These are phyloP conservation scores for Neofusicoccum kwambonambiense DNA, from an alignment of 2,329 filamentous ascomycete genomes.

Conservation along the genomic window DNA sequence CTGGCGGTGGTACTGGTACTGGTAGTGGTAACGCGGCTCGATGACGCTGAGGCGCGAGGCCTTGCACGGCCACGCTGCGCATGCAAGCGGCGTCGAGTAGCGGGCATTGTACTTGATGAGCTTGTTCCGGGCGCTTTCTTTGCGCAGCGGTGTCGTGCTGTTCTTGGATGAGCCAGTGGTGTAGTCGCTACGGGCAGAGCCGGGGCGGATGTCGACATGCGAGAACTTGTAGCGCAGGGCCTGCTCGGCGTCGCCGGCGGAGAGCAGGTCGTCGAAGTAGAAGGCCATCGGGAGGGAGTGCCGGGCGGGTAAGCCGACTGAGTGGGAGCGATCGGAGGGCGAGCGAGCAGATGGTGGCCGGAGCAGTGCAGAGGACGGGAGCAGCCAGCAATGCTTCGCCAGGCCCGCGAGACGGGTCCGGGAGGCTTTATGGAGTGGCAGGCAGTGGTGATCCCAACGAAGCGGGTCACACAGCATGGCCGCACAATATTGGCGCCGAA, in stretches of 20 bases:
- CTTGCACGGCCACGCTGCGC: slow-evolving; percentile 11
- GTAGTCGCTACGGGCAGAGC: not conserved
- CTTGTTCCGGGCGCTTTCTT: not conserved
- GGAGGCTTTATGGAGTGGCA: not conserved
- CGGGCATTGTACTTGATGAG: slow-evolving; percentile 10
- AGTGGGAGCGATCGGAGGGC: too few relatives aligned
- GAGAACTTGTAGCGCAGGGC: slow-evolving; percentile 10
- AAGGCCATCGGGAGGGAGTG: not conserved
- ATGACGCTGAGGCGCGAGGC: not conserved
- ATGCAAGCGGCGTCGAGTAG: slow-evolving; percentile 5
- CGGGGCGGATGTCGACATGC: not conserved
- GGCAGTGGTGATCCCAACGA: not conserved
- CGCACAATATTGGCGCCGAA: not conserved
- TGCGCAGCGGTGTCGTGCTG: not conserved
- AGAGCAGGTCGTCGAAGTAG: slow-evolving; percentile 16
- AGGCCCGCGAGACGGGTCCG: not conserved
- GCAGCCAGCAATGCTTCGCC: not conserved
- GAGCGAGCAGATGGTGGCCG: too few relatives aligned
- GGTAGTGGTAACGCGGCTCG: not conserved
- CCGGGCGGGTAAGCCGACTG: too few relatives aligned
- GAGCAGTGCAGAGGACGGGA: not conserved
- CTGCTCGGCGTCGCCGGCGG: slow-evolving; percentile 12
- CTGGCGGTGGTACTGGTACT: not conserved
- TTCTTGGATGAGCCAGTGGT: not conserved
- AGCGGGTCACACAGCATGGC: not conserved